These are phyloP conservation scores for Cadophora malorum DNA, from an alignment of 2,329 filamentous ascomycete genomes.

Conservation along the genomic window DNA sequence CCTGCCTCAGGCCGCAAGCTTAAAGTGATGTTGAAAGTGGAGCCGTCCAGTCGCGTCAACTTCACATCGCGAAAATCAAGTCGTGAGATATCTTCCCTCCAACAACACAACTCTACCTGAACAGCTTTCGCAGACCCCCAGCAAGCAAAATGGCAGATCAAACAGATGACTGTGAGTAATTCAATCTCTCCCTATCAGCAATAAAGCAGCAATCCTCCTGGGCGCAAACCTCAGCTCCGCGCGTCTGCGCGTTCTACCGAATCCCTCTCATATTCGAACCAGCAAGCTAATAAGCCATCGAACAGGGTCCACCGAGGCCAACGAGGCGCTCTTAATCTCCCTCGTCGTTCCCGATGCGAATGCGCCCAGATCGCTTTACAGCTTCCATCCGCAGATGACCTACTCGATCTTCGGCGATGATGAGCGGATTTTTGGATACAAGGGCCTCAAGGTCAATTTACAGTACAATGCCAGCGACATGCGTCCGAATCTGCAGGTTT, in stretches of 20 bases:
- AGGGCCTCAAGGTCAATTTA: constrained; percentile 77
- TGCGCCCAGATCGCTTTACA: constrained; percentile 62
- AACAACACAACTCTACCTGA: background rate
- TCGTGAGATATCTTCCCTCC: constrained; percentile 6
- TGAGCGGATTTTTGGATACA: constrained; percentile 90
- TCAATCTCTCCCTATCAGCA: constrained; percentile 25
- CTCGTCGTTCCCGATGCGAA: constrained; percentile 58
- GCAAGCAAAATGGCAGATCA: constrained; percentile 28
- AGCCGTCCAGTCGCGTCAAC: background rate
- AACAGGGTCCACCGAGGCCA: constrained; percentile 44
- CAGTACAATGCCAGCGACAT: constrained; percentile 74
- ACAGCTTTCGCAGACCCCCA: background rate
- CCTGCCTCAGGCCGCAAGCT: background rate
- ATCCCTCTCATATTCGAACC: background rate
- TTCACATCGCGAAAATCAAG: constrained; percentile 14
- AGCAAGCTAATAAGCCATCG: constrained; percentile 14
- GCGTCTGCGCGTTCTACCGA: background rate
- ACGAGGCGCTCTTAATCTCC: constrained; percentile 66
- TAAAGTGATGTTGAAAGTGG: background rate
- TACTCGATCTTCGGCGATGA: constrained; percentile 95
- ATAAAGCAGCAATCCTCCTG: background rate
- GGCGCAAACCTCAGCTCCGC: constrained; percentile 34
- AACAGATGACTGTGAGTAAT: constrained; percentile 30
- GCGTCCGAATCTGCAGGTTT: constrained; percentile 75
- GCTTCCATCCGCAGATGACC: constrained; percentile 86